Percentiles rank a stretch among this genome's conserved stretches.
Evolutionary conservation across 2,329 filamentous ascomycete species (phyloP).

Genomic region (Tolypocladium paradoxum): DNA sequence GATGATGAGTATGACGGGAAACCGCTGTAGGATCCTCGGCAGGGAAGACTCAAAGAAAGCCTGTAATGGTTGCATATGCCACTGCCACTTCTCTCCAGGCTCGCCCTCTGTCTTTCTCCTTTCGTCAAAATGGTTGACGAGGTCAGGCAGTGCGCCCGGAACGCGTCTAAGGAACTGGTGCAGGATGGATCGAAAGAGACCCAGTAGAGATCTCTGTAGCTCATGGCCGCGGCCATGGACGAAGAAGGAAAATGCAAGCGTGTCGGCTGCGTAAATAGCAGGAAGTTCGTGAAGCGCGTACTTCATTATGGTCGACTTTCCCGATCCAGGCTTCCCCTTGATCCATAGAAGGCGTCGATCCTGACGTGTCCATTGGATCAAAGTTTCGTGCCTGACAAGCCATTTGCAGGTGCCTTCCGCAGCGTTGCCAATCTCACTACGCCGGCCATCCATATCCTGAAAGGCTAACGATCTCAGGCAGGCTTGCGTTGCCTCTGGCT

Average conservation of each 20-base stretch:
- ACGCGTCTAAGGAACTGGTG: conserved; percentile 18
- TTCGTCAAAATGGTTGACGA: conserved; percentile 9
- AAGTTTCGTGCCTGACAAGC: conserved; percentile 15
- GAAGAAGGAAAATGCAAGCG: no score
- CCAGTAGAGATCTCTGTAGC: conserved; percentile 20
- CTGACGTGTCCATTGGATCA: conserved; percentile 9
- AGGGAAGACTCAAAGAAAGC: conserved; percentile 10
- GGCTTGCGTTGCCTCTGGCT: background rate
- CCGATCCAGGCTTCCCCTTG: conserved; percentile 27
- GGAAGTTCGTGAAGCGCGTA: no score
- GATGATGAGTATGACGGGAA: conserved; percentile 16
- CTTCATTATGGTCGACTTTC: conserved; percentile 27
- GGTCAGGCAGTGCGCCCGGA: conserved; percentile 7
- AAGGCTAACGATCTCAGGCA: conserved; percentile 21
- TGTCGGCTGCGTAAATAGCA: conserved; percentile 3
- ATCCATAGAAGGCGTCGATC: conserved; percentile 22
- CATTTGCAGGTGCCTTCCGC: conserved; percentile 19
- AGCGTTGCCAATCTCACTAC: conserved; percentile 11
- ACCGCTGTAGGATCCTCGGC: conserved; percentile 7
- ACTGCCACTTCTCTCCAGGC: conserved; percentile 13
- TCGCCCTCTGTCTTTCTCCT: conserved; percentile 2
- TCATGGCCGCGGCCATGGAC: conserved; percentile 20
- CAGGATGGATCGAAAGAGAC: conserved; percentile 24
- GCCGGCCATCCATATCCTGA: conserved; percentile 14
- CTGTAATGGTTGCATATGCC: conserved; percentile 13